Conservation (phyloP, 2,329 filamentous ascomycete species). For the Dothistroma septosporum region DNA sequence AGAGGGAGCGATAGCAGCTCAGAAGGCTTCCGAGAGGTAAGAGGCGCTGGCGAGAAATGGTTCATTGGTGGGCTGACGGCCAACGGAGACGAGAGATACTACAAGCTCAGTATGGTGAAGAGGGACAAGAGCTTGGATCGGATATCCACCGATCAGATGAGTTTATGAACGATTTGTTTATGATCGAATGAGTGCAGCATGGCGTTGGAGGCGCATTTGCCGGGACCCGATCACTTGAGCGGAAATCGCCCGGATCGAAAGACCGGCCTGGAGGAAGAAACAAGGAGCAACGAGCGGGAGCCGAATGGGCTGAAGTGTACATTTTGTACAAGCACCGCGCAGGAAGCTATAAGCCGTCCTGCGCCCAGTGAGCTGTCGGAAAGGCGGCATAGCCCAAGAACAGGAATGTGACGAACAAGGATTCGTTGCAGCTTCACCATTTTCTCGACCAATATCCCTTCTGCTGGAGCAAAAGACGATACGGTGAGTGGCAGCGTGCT, state of each 20-base stretch:
- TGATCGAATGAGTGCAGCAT: constrained; percentile 6
- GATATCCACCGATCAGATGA: constrained; percentile 69
- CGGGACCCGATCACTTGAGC: background rate
- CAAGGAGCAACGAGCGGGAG: background rate
- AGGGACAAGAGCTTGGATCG: constrained; percentile 69
- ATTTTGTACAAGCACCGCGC: constrained; percentile 2
- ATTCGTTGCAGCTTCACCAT: background rate
- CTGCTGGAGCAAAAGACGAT: background rate
- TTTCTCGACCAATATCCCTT: background rate
- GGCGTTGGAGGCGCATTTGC: constrained; percentile 7
- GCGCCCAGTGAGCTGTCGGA: background rate
- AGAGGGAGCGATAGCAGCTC: constrained; percentile 71
- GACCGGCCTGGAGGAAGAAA: background rate
- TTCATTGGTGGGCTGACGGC: constrained; percentile 76
- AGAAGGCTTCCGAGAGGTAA: constrained; percentile 71
- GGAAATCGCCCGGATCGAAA: background rate
- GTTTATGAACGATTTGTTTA: constrained; percentile 53
- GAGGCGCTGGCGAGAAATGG: constrained; percentile 73
- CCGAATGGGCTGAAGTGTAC: background rate
- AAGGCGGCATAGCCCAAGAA: background rate
- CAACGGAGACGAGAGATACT: constrained; percentile 73
- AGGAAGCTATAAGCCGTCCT: background rate
- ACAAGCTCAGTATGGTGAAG: constrained; percentile 72
- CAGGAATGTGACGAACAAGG: background rate
- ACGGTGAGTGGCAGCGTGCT: background rate